Percentiles rank a stretch among this genome's conserved stretches.
phyloP scores from a whole-genome alignment of 2,329 filamentous ascomycete species.

The Lachnellula subtilissima region DNA sequence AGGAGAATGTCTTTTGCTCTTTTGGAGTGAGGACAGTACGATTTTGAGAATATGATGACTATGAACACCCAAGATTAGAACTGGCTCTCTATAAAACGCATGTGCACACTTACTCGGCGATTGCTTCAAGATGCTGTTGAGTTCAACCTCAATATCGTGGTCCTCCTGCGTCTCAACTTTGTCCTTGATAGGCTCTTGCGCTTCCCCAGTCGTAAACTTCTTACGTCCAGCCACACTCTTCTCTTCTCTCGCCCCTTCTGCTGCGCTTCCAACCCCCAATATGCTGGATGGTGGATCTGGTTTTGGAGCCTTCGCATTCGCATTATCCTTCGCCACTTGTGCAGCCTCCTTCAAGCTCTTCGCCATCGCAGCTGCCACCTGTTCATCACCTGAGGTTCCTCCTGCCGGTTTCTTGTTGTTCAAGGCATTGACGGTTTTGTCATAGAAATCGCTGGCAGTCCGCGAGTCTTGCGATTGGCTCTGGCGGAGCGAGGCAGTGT shows the following conservation, averaged over 20 bases:
- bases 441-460: slow-evolving; percentile 53
- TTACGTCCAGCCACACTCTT: slow-evolving; percentile 48
- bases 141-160: slow-evolving; percentile 61
- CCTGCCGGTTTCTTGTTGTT: slow-evolving; percentile 25
- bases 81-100: neutral
- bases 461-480: slow-evolving; percentile 38
- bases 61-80: slow-evolving; percentile 6
- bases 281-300: slow-evolving; percentile 55
- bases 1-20: slow-evolving; percentile 82
- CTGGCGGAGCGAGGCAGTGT: slow-evolving; percentile 57
- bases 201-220: slow-evolving; percentile 34
- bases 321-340: slow-evolving; percentile 61
- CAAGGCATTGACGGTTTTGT: slow-evolving; percentile 54
- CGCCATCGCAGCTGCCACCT: slow-evolving; percentile 50
- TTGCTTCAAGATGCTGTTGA: slow-evolving; percentile 77
- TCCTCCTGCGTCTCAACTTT: neutral
- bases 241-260: slow-evolving; percentile 26
- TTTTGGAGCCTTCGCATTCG: slow-evolving; percentile 60
- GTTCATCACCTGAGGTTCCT: slow-evolving; percentile 40
- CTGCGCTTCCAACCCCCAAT: slow-evolving; percentile 39
- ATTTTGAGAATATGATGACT: slow-evolving; percentile 97
- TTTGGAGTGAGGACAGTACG: slow-evolving; percentile 82
- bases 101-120: slow-evolving; percentile 62
- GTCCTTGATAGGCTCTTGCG: slow-evolving; percentile 26
- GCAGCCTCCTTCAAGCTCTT: slow-evolving; percentile 64